Base-by-base conservation (phyloP, 371 early-diverging fungal genomes). In the Rhizopus arrhizus region DNA sequence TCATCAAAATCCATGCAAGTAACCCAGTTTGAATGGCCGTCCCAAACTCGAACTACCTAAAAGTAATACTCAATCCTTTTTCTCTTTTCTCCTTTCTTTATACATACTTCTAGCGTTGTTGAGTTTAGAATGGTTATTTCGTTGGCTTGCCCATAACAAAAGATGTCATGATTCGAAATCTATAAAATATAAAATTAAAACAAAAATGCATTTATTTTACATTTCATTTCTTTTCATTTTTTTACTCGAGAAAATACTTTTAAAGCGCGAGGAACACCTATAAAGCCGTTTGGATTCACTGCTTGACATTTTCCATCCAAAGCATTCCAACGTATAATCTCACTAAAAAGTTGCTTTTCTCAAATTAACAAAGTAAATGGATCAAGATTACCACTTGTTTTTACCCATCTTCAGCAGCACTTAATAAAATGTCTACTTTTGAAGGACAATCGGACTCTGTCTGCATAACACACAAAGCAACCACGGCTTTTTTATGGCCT, bases 371-470 rank as follows among this genome's bases (percentile, higher is more conserved):
- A 49, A 47, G 32, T 31, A 33, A 47, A 13, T 12, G 28, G 28
- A 28, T n/a, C 9, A 40, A 31, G 43, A 48, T n/a, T 4, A 29
- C 22, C 7, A 12, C 15, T 5, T 11, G 13, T n/a, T 2, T 52
- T 61, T 78, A 89, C 88, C 91, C 91, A 53, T 86, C 86, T 53
- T 85, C 85, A 0, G 88, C 75, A 4, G 85, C 89, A 47, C 87
- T 85, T 22, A 88, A 66, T 12, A 89, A 56, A 5, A 86, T 73
- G 73, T 86, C 85, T 34, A 65, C 50, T 35, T 66, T 69, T 34
- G 76, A 67, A 15, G 73, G 64, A 16, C 75, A 66, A 40, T 85
- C 84, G 13, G 80, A 74, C 51, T 85, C 85, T 16, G 77, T 72
- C 5, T 72, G 68, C 36, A 82, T 62, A 8, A 86, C 64, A 22